These are phyloP conservation scores for Flueggea neowawraea DNA, from an alignment of 441 rosid genomes.

Conservation along the genomic window DNA sequence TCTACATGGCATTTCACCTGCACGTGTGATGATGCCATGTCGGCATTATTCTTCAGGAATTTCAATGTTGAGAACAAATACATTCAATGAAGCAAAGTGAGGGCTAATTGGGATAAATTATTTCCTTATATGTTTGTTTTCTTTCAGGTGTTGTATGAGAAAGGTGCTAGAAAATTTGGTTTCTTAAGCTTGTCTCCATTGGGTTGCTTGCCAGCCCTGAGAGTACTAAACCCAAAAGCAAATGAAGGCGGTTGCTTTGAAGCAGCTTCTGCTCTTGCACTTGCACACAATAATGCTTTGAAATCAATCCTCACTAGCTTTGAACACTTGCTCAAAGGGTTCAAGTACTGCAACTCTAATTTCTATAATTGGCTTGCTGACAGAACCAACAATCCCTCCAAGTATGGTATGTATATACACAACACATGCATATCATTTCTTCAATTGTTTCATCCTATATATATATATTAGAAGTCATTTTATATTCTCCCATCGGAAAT, in stretches of 20 bases:
- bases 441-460: too few relatives aligned
- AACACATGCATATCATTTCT: too few relatives aligned
- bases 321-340: constrained; percentile 40
- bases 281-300: constrained; percentile 54
- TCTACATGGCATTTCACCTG: too few relatives aligned
- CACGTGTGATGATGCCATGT: too few relatives aligned
- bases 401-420: constrained; percentile 53
- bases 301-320: constrained; percentile 28
- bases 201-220: constrained; percentile 60
- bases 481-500: too few relatives aligned
- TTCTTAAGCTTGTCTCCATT: constrained; percentile 49
- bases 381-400: constrained; percentile 48
- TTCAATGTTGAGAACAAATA: too few relatives aligned
- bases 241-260: constrained; percentile 43
- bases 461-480: too few relatives aligned
- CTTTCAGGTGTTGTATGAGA: constrained; percentile 45
- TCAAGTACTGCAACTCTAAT: constrained; percentile 53
- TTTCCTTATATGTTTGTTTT: not conserved
- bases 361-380: constrained; percentile 34
- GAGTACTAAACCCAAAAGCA: constrained; percentile 24
- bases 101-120: too few relatives aligned
- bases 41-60: too few relatives aligned
- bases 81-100: too few relatives aligned
- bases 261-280: constrained; percentile 38
- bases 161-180: constrained; percentile 68